phyloP scores from a whole-genome alignment of 306 rosid genomes.

The Prunus campanulata region DNA sequence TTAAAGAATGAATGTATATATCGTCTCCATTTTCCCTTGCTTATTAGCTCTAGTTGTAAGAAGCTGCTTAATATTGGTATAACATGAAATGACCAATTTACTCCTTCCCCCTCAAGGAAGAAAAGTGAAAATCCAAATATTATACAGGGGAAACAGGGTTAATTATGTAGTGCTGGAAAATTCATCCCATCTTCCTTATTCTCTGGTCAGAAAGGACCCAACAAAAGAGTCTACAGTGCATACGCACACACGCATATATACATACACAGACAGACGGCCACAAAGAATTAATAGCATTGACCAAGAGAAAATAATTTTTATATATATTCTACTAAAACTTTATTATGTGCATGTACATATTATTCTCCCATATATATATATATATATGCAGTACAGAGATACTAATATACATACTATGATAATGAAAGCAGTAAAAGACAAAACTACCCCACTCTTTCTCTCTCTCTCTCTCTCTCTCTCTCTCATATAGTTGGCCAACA shows the following conservation, averaged over 20 bases:
- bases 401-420: neutral
- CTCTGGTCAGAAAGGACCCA: slow-evolving; percentile 32
- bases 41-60: neutral
- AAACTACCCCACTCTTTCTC: slow-evolving; percentile 21
- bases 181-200: neutral
- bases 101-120: neutral
- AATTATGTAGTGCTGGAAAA: slow-evolving; percentile 10
- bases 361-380: neutral
- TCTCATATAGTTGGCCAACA: slow-evolving; percentile 70
- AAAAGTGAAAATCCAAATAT: neutral
- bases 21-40: too few species aligned
- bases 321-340: neutral
- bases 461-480: slow-evolving; percentile 28
- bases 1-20: neutral
- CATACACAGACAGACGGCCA: slow-evolving; percentile 23
- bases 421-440: slow-evolving; percentile 29
- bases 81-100: neutral
- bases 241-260: slow-evolving; percentile 15
- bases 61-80: neutral
- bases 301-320: slow-evolving; percentile 15
- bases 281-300: slow-evolving; percentile 45
- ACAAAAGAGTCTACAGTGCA: slow-evolving; percentile 37
- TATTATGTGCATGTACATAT: slow-evolving; percentile 30
- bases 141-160: neutral
- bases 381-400: neutral